Conservation (phyloP, 805 yeast genomes). For the Nakazawaea wickerhamii region DNA sequence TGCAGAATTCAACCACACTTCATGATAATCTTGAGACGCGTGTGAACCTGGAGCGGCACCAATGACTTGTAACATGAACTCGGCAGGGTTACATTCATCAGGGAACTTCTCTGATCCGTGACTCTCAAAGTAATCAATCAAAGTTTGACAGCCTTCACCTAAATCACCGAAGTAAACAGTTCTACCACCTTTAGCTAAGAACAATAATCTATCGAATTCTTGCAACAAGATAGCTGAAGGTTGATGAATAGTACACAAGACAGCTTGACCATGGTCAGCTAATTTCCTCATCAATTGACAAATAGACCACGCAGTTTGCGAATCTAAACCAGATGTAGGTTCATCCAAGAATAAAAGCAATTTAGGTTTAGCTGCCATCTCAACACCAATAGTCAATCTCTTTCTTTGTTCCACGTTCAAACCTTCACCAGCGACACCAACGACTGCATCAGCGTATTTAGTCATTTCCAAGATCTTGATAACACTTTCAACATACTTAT, state of each 20-base stretch:
- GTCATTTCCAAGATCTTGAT: slow-evolving; percentile 38
- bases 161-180: slow-evolving; percentile 39
- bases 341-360: slow-evolving; percentile 43
- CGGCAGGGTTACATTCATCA: slow-evolving; percentile 71
- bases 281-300: slow-evolving; percentile 38
- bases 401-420: slow-evolving; percentile 37
- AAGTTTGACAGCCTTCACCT: slow-evolving; percentile 29
- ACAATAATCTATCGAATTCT: slow-evolving; percentile 40
- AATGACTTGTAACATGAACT: slow-evolving; percentile 86
- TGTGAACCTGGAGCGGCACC: slow-evolving; percentile 82
- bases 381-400: slow-evolving; percentile 40
- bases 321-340: slow-evolving; percentile 50
- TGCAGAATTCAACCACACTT: slow-evolving; percentile 70
- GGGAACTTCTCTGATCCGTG: slow-evolving; percentile 69
- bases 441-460: slow-evolving; percentile 40
- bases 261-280: slow-evolving; percentile 43
- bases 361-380: slow-evolving; percentile 42
- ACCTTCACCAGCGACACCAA: slow-evolving; percentile 34
- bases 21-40: slow-evolving; percentile 65
- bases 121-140: slow-evolving; percentile 49
- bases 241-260: slow-evolving; percentile 52
- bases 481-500: slow-evolving; percentile 38
- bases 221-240: slow-evolving; percentile 47
- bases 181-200: slow-evolving; percentile 45
- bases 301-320: slow-evolving; percentile 48